A percentile compares a stretch with the other conserved stretches of the same genome.
Evolutionary conservation across 305 asterid species (phyloP).

Genomic region (Plantago coronopus): DNA sequence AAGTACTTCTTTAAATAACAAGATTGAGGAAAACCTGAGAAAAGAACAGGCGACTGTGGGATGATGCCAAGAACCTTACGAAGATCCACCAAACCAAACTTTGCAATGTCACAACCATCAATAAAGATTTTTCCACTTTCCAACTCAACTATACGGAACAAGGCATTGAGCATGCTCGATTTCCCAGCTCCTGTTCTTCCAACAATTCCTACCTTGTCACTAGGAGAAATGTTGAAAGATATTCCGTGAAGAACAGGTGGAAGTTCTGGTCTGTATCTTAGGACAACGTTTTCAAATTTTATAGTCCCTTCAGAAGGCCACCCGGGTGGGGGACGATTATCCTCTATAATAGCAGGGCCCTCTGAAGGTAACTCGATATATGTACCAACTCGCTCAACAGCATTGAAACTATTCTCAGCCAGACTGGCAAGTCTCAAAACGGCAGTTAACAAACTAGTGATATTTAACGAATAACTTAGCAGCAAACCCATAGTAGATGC

Average conservation of each 20-base stretch:
- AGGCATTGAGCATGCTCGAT: conserved; percentile 83
- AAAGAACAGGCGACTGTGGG: conserved; percentile 90
- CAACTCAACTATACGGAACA: conserved; percentile 83
- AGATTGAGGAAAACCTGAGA: conserved; percentile 58
- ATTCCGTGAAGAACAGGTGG: conserved; percentile 79
- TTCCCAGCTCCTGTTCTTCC: conserved; percentile 99
- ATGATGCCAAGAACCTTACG: conserved; percentile 81
- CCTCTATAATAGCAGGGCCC: conserved; percentile 56
- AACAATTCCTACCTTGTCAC: conserved; percentile 77
- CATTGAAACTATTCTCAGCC: conserved; percentile 83
- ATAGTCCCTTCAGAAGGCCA: conserved; percentile 80
- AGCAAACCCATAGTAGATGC: conserved; percentile 91
- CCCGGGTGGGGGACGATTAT: conserved; percentile 69
- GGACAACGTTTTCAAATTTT: conserved; percentile 58
- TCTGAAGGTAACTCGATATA: conserved; percentile 78
- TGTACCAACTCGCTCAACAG: conserved; percentile 86
- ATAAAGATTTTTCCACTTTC: conserved; percentile 70
- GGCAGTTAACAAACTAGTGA: conserved; percentile 64
- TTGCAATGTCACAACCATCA: conserved; percentile 61
- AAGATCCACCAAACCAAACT: conserved; percentile 68
- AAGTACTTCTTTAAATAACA: conserved; percentile 3
- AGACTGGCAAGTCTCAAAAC: conserved; percentile 81
- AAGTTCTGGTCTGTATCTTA: conserved; percentile 80
- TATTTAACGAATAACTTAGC: conserved; percentile 72
- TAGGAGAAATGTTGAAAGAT: conserved; percentile 62